Evolutionary conservation across 2,329 filamentous ascomycete genomes (phyloP).

Genomic region (Beauveria varroae): DNA sequence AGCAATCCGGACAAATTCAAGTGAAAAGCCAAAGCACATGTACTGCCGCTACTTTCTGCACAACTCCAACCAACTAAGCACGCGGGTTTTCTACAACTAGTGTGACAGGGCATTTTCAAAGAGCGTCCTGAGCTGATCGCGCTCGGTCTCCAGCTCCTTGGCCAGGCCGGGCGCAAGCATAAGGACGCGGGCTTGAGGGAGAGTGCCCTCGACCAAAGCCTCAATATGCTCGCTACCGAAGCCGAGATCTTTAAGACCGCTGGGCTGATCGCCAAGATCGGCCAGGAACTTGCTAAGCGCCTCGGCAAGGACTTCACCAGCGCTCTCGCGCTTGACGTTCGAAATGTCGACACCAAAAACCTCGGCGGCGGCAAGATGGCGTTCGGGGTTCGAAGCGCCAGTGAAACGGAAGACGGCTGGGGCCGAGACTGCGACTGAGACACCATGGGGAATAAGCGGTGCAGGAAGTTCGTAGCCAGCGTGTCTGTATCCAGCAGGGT

Average conservation of each 20-base stretch:
- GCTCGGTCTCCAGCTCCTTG: conserved; percentile 60
- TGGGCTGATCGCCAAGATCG: conserved; percentile 81
- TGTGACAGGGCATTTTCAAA: conserved; percentile 54
- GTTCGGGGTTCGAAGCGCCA: conserved; percentile 80
- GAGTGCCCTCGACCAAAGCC: conserved; percentile 82
- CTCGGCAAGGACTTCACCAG: conserved; percentile 80
- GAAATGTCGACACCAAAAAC: conserved; percentile 84
- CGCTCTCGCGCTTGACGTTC: conserved; percentile 80
- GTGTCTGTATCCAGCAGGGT: conserved; percentile 76
- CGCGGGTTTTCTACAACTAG: conserved; percentile 15
- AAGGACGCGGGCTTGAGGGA: conserved; percentile 84
- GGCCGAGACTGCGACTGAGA: conserved; percentile 87
- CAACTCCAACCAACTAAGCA: not conserved
- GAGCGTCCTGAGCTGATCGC: conserved; percentile 60
- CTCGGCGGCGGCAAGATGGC: conserved; percentile 83
- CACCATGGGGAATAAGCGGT: conserved; percentile 89
- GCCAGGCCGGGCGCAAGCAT: conserved; percentile 82
- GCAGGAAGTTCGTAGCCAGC: conserved; percentile 70
- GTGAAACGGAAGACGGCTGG: conserved; percentile 95
- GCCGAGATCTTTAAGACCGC: conserved; percentile 74
- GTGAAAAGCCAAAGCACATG: not conserved
- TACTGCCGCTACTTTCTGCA: conserved; percentile 2
- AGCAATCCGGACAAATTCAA: conserved; percentile 50
- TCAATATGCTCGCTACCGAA: conserved; percentile 73
- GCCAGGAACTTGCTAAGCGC: conserved; percentile 75